phyloP scores from a whole-genome alignment of 208 protist genomes.

The Trypanosoma conorhini region DNA sequence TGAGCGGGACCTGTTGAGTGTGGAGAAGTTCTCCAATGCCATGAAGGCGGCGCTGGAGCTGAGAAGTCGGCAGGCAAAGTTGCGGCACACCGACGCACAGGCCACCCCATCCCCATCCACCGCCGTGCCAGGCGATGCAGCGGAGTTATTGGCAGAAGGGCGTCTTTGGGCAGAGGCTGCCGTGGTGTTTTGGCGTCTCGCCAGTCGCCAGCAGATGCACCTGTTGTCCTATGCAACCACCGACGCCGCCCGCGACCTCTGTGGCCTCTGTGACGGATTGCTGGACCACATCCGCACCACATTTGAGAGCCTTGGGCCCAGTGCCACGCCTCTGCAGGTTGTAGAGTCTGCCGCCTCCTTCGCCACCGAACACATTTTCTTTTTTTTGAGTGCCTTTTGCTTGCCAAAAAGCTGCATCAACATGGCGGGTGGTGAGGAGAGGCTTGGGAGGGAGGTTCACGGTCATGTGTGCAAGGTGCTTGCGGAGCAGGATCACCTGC shows the following conservation, averaged over 20 bases:
- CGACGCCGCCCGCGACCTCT: slow-evolving; percentile 35
- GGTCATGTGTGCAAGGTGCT: slow-evolving; percentile 18
- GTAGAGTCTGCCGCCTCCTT: slow-evolving; percentile 26
- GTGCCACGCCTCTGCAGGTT: neutral
- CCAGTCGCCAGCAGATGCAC: slow-evolving; percentile 44
- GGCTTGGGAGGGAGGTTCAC: slow-evolving; percentile 15
- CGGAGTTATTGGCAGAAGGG: slow-evolving; percentile 24
- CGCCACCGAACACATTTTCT: slow-evolving; percentile 49
- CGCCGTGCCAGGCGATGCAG: neutral
- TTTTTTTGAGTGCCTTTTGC: slow-evolving; percentile 58
- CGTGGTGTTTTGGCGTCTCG: slow-evolving; percentile 65
- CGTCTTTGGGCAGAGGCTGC: slow-evolving; percentile 70
- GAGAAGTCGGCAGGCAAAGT: slow-evolving; percentile 10
- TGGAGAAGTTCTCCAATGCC: slow-evolving; percentile 69
- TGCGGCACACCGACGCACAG: neutral
- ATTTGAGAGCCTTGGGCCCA: slow-evolving; percentile 12
- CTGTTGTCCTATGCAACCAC: slow-evolving; percentile 58
- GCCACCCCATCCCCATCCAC: neutral
- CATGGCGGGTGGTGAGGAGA: slow-evolving; percentile 43
- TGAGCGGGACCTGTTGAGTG: slow-evolving; percentile 54
- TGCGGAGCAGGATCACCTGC: slow-evolving; percentile 26
- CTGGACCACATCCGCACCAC: slow-evolving; percentile 45
- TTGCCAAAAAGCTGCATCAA: slow-evolving; percentile 37
- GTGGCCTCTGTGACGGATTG: slow-evolving; percentile 37
- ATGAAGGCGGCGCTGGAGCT: slow-evolving; percentile 36